A percentile compares a stretch with the other conserved stretches of the same genome.
These are phyloP conservation scores for Lasiodiplodia gonubiensis DNA, from an alignment of 2,329 filamentous ascomycete genomes.

Conservation along the genomic window DNA sequence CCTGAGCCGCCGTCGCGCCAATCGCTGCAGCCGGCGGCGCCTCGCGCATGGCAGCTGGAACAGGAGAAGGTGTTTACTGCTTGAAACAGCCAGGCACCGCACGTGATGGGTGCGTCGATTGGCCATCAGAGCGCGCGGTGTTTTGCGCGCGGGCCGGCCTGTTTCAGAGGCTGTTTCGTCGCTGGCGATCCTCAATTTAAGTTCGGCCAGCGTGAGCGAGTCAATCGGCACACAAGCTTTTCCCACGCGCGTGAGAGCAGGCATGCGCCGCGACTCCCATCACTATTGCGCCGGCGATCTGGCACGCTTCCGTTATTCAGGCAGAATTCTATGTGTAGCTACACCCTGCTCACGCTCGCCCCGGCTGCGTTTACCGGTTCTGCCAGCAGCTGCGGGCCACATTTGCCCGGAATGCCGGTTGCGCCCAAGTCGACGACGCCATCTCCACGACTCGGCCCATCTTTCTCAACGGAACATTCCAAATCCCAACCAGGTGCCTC, in stretches of 20 bases:
- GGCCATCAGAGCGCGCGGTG: background rate
- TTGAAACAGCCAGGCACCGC: slow-evolving; percentile 15
- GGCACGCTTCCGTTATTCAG: slow-evolving; percentile 6
- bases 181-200: slow-evolving; percentile 19
- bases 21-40: slow-evolving; percentile 1
- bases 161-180: slow-evolving; percentile 20
- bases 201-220: slow-evolving; percentile 13
- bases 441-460: slow-evolving; percentile 22
- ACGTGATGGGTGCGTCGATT: slow-evolving; percentile 10
- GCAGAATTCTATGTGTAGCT: background rate
- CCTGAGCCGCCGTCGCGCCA: background rate
- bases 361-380: slow-evolving; percentile 1
- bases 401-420: slow-evolving; percentile 1
- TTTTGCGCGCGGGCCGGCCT: slow-evolving; percentile 14
- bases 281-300: slow-evolving; percentile 18
- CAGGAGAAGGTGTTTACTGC: slow-evolving; percentile 22
- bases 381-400: background rate
- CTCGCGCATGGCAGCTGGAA: slow-evolving; percentile 10
- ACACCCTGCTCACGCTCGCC: background rate
- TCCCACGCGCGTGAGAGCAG: slow-evolving; percentile 6
- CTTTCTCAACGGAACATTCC: slow-evolving; percentile 24
- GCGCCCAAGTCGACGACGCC: slow-evolving; percentile 11
- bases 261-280: slow-evolving; percentile 13
- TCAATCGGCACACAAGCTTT: slow-evolving; percentile 26
- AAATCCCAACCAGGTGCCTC: slow-evolving; percentile 19